A percentile compares a stretch with the other conserved stretches of the same genome.
Conservation (phyloP, 352 stramenopile genomes). For the Pilasporangium apinafurcum region DNA sequence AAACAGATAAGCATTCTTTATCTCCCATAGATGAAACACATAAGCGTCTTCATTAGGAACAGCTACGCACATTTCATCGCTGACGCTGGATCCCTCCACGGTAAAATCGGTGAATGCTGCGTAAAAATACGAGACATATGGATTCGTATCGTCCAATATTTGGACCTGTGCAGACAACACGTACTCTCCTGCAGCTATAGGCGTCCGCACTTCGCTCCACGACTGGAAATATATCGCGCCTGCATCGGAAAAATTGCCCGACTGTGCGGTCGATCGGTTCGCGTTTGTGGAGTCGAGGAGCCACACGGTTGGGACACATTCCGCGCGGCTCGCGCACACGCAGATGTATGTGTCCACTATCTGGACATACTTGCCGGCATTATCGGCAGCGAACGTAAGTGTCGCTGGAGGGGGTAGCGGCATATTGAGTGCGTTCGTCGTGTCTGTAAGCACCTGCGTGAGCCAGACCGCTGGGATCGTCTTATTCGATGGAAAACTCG, state of each 20-base stretch:
- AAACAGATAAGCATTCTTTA: too few relatives aligned
- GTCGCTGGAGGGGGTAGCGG: conserved; percentile 24
- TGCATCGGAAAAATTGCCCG: conserved; percentile 31
- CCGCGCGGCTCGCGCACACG: conserved; percentile 18
- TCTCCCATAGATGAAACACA: not conserved
- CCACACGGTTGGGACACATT: conserved; percentile 37
- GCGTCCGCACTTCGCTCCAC: conserved; percentile 23
- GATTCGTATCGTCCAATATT: conserved; percentile 25
- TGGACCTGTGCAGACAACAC: conserved; percentile 37
- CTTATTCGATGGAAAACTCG: conserved; percentile 26
- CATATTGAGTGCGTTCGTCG: conserved; percentile 37
- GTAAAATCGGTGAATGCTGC: conserved; percentile 34
- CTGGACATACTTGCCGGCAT: conserved; percentile 20
- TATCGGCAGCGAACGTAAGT: conserved; percentile 18
- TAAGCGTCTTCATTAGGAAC: not conserved
- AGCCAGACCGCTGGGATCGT: conserved; percentile 40
- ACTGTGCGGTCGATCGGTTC: conserved; percentile 16
- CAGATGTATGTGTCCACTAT: conserved; percentile 42
- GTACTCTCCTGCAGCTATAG: conserved; percentile 25
- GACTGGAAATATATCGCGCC: conserved; percentile 34
- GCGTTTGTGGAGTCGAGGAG: conserved; percentile 4
- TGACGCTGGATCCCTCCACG: conserved; percentile 17
- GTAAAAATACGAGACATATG: conserved; percentile 40
- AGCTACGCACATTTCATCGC: conserved; percentile 5
- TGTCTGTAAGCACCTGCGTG: conserved; percentile 17